Evolutionary conservation across 768 basidiomycete species (phyloP).

Genomic region (Lanmaoa rubissima): DNA sequence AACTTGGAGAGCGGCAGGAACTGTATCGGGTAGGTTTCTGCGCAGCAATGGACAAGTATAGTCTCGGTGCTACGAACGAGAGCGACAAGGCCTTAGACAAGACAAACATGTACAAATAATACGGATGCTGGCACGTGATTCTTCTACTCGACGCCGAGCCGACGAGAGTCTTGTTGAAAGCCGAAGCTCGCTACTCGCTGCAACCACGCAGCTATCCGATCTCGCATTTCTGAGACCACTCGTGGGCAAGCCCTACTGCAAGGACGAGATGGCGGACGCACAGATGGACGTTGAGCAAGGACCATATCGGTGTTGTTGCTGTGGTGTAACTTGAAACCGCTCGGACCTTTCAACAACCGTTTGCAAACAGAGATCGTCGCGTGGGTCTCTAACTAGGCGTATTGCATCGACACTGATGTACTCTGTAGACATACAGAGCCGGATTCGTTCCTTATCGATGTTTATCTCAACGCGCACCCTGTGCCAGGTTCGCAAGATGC

Average conservation of each 20-base stretch:
- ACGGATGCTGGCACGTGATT: conserved; percentile 14
- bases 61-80: too few relatives aligned
- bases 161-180: too few relatives aligned
- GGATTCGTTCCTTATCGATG: conserved; percentile 67
- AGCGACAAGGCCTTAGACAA: background rate
- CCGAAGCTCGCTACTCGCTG: background rate
- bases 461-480: conserved; percentile 73
- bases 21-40: background rate
- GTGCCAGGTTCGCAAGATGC: conserved; percentile 40
- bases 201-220: background rate
- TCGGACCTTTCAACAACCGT: conserved; percentile 57
- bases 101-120: conserved; percentile 19
- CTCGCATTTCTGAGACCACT: background rate
- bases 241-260: background rate
- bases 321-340: conserved; percentile 64
- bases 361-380: conserved; percentile 61
- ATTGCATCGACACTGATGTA: background rate
- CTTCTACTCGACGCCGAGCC: too few relatives aligned
- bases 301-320: conserved; percentile 50
- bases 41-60: background rate
- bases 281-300: background rate
- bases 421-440: conserved; percentile 63
- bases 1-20: background rate
- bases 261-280: background rate
- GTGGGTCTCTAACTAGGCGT: conserved; percentile 37